Evolutionary conservation across 139 green algal genomes (phyloP), one percentile per base, ranked within the genome.

Genomic region (Mychonastes homosphaera): DNA sequence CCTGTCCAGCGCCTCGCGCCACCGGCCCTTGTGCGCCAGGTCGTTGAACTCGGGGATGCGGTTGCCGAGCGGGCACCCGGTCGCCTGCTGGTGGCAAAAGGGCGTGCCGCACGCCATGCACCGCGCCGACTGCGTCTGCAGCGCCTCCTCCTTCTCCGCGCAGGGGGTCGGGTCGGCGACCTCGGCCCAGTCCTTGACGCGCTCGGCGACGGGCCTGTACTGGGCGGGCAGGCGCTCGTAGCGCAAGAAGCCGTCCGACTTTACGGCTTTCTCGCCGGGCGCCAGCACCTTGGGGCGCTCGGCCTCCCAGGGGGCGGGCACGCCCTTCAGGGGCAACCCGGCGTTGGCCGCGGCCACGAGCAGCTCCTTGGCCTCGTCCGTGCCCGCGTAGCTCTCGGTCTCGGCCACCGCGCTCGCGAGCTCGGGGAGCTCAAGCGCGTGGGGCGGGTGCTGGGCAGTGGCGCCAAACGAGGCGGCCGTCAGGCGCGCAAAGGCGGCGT

Each of bases 31-130:
- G 76, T 91, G 77, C 62, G 97, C 90, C 48, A 97, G 76, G 52
- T 92, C 87, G 61, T 97, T 97, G 75, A 85, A 97, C 78, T 97
- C 90, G 21, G 90, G 90, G 65, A 97, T 96, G 43, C 69, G 57
- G 39, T 67, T 67, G 47, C 48, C 87, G 47, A 97, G 77, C 6
- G 90, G 90, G 78, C 90, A 97, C 44, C 90, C 79, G 23, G 65
- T 78, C 60, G 61, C 27, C 19, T 63, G 58, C 53, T 86, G 79
- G 71, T 96, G 87, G 79, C 90, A 97, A 83, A 93, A 97, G 52
- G 90, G 90, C 5, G 90, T 97, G 52, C 90, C 90, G 69, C 90
- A 97, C 75, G 91, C 77, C 90, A 97, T 97, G 78, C 90, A 97
- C 12, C 90, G 82, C 13, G 90, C 86, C 1, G 77, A 51, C 75